Evolutionary conservation across 2,329 filamentous ascomycete genomes (phyloP).

Genomic region (Calonectria leucothoes): DNA sequence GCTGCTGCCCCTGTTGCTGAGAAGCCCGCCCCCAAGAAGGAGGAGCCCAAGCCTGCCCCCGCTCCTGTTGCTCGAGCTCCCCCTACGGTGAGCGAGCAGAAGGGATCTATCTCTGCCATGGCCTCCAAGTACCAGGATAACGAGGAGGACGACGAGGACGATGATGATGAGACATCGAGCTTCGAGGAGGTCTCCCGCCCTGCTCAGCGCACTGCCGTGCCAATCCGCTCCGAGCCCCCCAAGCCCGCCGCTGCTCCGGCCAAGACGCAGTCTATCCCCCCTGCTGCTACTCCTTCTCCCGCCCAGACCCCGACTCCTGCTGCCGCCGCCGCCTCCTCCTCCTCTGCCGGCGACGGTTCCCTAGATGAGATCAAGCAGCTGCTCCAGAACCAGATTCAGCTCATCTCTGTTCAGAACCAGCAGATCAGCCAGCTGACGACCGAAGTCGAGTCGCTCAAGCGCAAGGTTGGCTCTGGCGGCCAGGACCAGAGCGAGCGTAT

Average conservation of each 20-base stretch:
- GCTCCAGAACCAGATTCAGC: constrained; percentile 80
- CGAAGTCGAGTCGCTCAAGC: constrained; percentile 86
- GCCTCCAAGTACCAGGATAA: constrained; percentile 88
- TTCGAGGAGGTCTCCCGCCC: constrained; percentile 90
- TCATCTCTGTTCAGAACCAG: constrained; percentile 81
- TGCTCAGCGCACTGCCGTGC: constrained; percentile 66
- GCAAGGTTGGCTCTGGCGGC: constrained; percentile 69
- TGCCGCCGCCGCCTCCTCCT: constrained; percentile 43
- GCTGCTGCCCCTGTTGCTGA: constrained; percentile 54
- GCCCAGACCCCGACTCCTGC: constrained; percentile 49
- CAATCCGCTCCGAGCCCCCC: constrained; percentile 48
- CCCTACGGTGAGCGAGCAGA: constrained; percentile 84
- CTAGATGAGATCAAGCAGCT: constrained; percentile 82
- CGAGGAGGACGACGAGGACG: constrained; percentile 70
- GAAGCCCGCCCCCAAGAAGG: constrained; percentile 51
- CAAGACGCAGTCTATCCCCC: constrained; percentile 36
- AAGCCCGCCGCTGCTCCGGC: constrained; percentile 55
- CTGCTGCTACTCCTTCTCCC: constrained; percentile 33
- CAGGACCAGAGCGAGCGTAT: constrained; percentile 76
- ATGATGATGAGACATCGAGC: constrained; percentile 77
- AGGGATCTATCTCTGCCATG: constrained; percentile 85
- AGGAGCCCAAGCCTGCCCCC: constrained; percentile 65
- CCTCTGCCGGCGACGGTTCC: constrained; percentile 63
- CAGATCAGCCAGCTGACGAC: constrained; percentile 77
- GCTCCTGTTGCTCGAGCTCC: constrained; percentile 57